Evolutionary conservation across 2,329 filamentous ascomycete genomes (phyloP).

Genomic region (Arthrinium phaeospermum): DNA sequence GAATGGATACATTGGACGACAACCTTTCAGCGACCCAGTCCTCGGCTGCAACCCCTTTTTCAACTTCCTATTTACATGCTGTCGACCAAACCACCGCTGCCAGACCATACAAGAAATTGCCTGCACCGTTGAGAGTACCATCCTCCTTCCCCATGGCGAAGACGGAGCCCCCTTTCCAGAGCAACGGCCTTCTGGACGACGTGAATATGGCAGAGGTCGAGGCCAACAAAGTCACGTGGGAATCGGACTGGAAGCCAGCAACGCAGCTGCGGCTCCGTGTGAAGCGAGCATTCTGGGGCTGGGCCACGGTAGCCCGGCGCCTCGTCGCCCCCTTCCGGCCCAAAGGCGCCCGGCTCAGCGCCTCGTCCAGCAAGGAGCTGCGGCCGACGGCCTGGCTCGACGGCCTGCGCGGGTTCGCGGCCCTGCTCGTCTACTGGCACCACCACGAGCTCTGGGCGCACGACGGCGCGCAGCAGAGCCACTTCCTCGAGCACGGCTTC

Average conservation of each 20-base stretch:
- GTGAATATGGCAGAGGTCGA: not conserved
- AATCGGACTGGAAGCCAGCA: slow-evolving; percentile 36
- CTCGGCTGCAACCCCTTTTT: too few species aligned
- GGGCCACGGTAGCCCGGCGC: slow-evolving; percentile 8
- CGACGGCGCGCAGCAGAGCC: slow-evolving; percentile 41
- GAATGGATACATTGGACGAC: not conserved
- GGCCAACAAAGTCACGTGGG: not conserved
- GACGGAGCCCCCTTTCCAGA: not conserved
- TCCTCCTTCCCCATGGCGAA: not conserved
- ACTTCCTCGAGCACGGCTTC: slow-evolving; percentile 58
- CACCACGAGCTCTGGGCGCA: slow-evolving; percentile 67
- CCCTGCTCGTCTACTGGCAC: slow-evolving; percentile 68
- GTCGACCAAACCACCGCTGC: not conserved
- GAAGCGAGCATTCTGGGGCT: not conserved
- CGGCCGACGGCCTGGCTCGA: slow-evolving; percentile 67
- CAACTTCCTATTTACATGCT: not conserved
- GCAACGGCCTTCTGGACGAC: not conserved
- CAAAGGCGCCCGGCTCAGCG: slow-evolving; percentile 23
- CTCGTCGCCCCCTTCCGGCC: slow-evolving; percentile 25
- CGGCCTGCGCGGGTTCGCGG: slow-evolving; percentile 70
- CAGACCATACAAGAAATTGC: not conserved
- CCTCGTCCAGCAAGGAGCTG: slow-evolving; percentile 33
- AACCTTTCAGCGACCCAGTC: too few species aligned
- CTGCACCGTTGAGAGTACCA: not conserved
- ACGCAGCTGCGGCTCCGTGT: slow-evolving; percentile 22